phyloP scores from a whole-genome alignment of 148 eudicot species.

The Beta vulgaris region DNA sequence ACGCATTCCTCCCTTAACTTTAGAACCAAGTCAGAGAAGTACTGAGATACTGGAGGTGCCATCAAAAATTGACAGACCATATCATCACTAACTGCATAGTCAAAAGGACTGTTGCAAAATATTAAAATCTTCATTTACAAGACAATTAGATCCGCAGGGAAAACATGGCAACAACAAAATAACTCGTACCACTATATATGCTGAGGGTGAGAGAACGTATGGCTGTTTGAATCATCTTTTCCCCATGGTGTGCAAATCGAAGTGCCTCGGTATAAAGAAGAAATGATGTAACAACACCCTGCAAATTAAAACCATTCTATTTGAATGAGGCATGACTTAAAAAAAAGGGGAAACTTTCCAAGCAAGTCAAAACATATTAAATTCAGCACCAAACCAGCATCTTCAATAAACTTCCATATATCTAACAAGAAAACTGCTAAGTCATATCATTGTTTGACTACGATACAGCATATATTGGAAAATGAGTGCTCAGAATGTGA shows the following conservation, averaged over 20 bases:
- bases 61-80: constrained; percentile 44
- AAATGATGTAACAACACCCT: constrained; percentile 47
- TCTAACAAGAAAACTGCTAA: too few species aligned
- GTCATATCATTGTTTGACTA: too few species aligned
- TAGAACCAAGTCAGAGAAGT: constrained; percentile 47
- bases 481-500: too few species aligned
- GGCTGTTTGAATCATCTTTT: constrained; percentile 57
- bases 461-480: too few species aligned
- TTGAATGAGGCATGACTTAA: too few species aligned
- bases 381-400: too few species aligned
- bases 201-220: constrained; percentile 47
- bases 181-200: constrained; percentile 43
- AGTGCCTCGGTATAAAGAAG: constrained; percentile 51
- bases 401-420: too few species aligned
- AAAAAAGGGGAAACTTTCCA: too few species aligned
- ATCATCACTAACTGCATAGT: constrained; percentile 55
- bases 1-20: constrained; percentile 38
- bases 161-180: not conserved
- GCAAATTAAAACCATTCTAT: constrained; percentile 15
- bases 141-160: not conserved
- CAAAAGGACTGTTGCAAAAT: constrained; percentile 33
- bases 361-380: too few species aligned
- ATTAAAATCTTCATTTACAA: constrained; percentile 14
- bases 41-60: constrained; percentile 44
- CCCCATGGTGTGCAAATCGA: constrained; percentile 50